Percentiles rank a stretch among this genome's conserved stretches.
These are phyloP conservation scores for Penicillium samsonianum DNA, from an alignment of 495 filamentous ascomycete genomes.

Conservation along the genomic window DNA sequence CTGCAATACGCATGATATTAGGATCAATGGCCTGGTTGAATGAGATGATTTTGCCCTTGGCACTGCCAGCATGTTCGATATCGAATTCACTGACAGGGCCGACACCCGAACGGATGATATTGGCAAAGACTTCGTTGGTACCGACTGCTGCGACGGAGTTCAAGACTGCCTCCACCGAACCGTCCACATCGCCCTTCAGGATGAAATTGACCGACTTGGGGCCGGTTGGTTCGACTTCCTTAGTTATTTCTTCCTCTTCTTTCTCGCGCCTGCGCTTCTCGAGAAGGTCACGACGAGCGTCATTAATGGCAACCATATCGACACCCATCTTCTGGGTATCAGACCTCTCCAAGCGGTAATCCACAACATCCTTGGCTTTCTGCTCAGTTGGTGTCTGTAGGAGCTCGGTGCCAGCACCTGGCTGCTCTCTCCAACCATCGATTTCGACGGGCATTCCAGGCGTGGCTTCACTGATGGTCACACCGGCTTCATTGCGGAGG, in stretches of 20 bases:
- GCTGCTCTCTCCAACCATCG: constrained; percentile 91
- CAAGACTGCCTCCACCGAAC: constrained; percentile 87
- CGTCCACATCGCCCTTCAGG: constrained; percentile 90
- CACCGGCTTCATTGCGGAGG: constrained; percentile 82
- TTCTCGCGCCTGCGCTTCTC: constrained; percentile 59
- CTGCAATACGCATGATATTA: constrained; percentile 68
- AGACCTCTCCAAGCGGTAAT: constrained; percentile 65
- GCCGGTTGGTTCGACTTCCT: constrained; percentile 42
- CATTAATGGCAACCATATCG: constrained; percentile 79
- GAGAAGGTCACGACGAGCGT: constrained; percentile 60
- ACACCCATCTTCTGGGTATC: constrained; percentile 61
- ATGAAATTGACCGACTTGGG: constrained; percentile 74
- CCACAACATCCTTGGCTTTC: constrained; percentile 76
- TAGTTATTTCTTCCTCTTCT: constrained; percentile 28
- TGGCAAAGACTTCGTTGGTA: constrained; percentile 76
- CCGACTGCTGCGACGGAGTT: constrained; percentile 73
- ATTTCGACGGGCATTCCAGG: constrained; percentile 91
- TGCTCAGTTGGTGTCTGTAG: constrained; percentile 79
- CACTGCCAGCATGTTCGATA: constrained; percentile 77
- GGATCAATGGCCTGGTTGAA: constrained; percentile 80
- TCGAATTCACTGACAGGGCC: constrained; percentile 84
- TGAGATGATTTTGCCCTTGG: constrained; percentile 71
- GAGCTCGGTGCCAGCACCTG: constrained; percentile 83
- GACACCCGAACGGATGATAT: constrained; percentile 73
- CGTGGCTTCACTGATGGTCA: constrained; percentile 67